Percentiles rank a stretch among this genome's conserved stretches.
phyloP scores from a whole-genome alignment of 148 eudicot species.

The Silene uniflora region DNA sequence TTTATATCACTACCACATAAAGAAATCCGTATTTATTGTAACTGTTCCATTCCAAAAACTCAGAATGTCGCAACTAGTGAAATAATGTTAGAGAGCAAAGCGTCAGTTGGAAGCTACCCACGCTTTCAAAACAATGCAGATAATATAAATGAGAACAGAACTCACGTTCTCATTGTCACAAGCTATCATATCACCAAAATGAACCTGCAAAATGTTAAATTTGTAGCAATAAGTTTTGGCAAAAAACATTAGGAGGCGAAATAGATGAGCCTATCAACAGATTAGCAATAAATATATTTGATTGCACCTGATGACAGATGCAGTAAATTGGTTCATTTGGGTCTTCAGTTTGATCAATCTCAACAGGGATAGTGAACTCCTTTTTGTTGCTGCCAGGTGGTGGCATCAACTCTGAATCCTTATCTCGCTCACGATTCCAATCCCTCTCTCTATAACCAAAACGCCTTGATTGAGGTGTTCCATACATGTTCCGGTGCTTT shows the following conservation, averaged over 20 bases:
- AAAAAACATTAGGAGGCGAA: background rate
- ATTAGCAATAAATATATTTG: background rate
- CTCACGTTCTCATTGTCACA: constrained; percentile 96
- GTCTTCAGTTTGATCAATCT: constrained; percentile 88
- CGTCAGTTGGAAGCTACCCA: background rate
- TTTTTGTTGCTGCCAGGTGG: constrained; percentile 90
- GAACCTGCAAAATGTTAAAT: constrained; percentile 53
- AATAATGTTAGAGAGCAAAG: constrained; percentile 2
- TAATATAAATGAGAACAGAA: constrained; percentile 3
- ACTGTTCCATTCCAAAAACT: background rate
- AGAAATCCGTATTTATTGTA: background rate
- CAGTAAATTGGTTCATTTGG: constrained; percentile 98
- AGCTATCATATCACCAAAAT: constrained; percentile 99
- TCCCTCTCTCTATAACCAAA: constrained; percentile 77
- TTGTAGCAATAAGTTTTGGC: constrained; percentile 7
- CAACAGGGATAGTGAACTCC: constrained; percentile 71
- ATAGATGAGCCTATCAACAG: background rate
- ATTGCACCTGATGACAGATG: constrained; percentile 83
- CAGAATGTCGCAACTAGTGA: constrained; percentile 1
- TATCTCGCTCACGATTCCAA: constrained; percentile 86
- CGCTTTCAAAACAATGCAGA: background rate
- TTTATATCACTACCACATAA: background rate
- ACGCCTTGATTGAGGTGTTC: constrained; percentile 69
- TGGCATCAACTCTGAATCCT: constrained; percentile 98
- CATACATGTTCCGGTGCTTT: constrained; percentile 54